Percentiles rank a stretch among this genome's conserved stretches.
Conservation (phyloP, 345 rosid species). For the Cardamine resedifolia region DNA sequence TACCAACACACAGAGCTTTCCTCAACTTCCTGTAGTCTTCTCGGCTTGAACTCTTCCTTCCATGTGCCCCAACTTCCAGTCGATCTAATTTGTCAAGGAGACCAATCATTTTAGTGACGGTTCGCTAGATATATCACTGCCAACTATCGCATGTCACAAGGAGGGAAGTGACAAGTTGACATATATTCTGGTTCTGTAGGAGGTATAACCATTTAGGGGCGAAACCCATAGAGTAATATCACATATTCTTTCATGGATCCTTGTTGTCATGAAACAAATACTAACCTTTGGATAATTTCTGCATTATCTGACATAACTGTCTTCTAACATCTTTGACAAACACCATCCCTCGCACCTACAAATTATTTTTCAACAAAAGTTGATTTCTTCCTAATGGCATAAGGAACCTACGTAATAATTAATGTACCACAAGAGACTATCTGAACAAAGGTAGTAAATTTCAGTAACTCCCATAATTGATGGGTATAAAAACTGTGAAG, state of each 20-base stretch:
- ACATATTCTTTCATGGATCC: not conserved
- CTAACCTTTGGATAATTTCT: slow-evolving; percentile 78
- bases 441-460: not conserved
- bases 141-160: not conserved
- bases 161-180: not conserved
- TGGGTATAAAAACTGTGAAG: not conserved
- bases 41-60: slow-evolving; percentile 48
- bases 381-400: not conserved
- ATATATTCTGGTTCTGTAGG: not conserved
- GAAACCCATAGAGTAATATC: not conserved
- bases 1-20: slow-evolving; percentile 84
- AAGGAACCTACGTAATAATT: not conserved
- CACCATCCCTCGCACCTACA: slow-evolving; percentile 89
- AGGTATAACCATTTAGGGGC: not conserved
- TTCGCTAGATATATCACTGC: not conserved
- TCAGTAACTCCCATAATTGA: not conserved
- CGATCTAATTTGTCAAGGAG: slow-evolving; percentile 48
- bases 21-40: slow-evolving; percentile 70
- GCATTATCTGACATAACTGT: slow-evolving; percentile 90
- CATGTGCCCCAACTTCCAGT: slow-evolving; percentile 55
- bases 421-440: not conserved
- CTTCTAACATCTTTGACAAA: slow-evolving; percentile 88
- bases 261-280: slow-evolving; percentile 25
- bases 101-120: slow-evolving; percentile 3
- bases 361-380: not conserved